Evolutionary conservation across 2,329 filamentous ascomycete genomes (phyloP), one percentile per base, ranked within the genome.

Genomic region (Xylariales sp.): DNA sequence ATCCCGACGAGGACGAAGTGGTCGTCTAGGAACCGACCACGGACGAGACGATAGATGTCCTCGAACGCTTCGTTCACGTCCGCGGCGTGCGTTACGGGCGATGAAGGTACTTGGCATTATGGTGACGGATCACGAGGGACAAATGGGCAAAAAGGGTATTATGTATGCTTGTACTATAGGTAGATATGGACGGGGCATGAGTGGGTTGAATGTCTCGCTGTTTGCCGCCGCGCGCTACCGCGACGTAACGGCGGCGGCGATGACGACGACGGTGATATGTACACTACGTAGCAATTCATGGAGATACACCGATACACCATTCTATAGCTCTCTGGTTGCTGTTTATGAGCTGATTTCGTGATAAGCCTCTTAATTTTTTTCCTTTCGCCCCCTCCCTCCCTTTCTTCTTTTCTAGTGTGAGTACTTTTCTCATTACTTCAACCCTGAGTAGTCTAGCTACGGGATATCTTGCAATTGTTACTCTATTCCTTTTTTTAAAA

Each of bases 1-100:
- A 88, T 63, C 84, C 85, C 6, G 86, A 89, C 64, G 86, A 80
- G 50, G 78, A 80, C 58, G 78, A 80, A 72, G 77, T 79, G 67
- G 75, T 79, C 56, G 73, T 79, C 54, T 79, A 78, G 76, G 74
- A 75, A 53, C 49, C 69, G 67, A 67, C 64, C 43, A 70, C 68
- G 28, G 61, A 67, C 50, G 50, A 68, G 56, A 55, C 30, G 16
- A 54, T 56, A 46, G 68, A 63, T 36, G 48, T 39, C 32, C 52
- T 36, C 34, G 69, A 69, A 52, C 67, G 63, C 61, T 74, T 72
- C 46, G 56, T 74, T 62, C 62, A 71, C 39, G 52, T 75, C 60
- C 36, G 45, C 28, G 60, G 65, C n/a, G 48, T 48, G 36, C 49
- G 14, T n/a, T 54, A 41, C 16, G 46, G 64, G 46, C 53, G 59